These are phyloP conservation scores for Acanthamoeba royreba DNA, from an alignment of 208 protist genomes.

Conservation along the genomic window DNA sequence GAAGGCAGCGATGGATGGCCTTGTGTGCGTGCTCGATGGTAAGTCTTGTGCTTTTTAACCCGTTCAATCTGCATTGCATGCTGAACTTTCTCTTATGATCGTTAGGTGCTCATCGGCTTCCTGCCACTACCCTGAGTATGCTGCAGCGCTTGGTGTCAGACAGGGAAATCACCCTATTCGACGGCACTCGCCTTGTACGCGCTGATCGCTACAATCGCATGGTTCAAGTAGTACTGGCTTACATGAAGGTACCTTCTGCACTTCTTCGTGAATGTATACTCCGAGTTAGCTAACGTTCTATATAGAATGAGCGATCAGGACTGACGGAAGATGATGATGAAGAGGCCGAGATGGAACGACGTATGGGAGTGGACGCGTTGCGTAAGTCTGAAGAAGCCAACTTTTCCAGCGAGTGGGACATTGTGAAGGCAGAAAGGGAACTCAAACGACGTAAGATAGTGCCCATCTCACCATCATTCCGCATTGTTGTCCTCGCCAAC, in stretches of 20 bases:
- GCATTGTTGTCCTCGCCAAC: constrained; percentile 28
- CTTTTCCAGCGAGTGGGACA: not conserved
- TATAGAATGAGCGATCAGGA: not conserved
- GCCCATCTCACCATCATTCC: constrained; percentile 9
- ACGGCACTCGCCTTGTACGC: constrained; percentile 86
- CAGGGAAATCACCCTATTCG: constrained; percentile 78
- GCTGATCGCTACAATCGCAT: constrained; percentile 73
- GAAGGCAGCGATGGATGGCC: constrained; percentile 83
- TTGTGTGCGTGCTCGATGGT: constrained; percentile 89
- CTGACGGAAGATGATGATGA: not conserved
- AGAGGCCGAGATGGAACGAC: not conserved
- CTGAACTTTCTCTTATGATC: not conserved
- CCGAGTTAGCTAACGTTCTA: constrained; percentile 59
- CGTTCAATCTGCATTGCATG: not conserved
- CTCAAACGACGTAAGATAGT: not conserved
- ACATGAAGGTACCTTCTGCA: constrained; percentile 82
- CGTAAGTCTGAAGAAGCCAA: not conserved
- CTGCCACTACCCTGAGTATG: constrained; percentile 52
- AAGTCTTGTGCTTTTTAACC: constrained; percentile 52
- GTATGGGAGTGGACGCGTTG: not conserved
- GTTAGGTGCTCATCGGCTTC: constrained; percentile 74
- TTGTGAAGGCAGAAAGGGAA: not conserved
- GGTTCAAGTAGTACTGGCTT: constrained; percentile 50
- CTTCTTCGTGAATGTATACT: constrained; percentile 88
- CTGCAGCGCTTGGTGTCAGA: constrained; percentile 62